phyloP scores from a whole-genome alignment of 495 filamentous ascomycete genomes.

The Tuber indicum region DNA sequence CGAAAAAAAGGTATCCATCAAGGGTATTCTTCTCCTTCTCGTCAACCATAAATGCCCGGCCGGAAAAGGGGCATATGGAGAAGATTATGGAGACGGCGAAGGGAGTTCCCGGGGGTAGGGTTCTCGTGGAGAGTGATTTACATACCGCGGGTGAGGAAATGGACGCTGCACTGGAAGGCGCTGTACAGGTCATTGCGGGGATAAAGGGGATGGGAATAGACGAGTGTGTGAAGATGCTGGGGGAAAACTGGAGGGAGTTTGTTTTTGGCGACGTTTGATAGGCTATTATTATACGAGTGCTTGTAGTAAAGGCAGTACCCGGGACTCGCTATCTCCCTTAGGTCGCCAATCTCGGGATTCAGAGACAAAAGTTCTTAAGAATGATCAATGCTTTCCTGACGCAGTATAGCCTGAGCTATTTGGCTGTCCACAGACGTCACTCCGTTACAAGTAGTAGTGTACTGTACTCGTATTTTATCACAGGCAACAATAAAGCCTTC shows the following conservation, averaged over 20 bases:
- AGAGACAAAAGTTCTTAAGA: too few species aligned
- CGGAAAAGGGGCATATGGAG: slow-evolving; percentile 44
- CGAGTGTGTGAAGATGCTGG: slow-evolving; percentile 62
- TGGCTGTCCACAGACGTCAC: too few species aligned
- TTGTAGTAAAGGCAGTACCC: too few species aligned
- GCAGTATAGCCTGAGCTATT: too few species aligned
- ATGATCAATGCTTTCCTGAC: too few species aligned
- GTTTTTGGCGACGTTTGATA: slow-evolving; percentile 53
- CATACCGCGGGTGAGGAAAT: slow-evolving; percentile 77
- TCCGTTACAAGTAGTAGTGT: too few species aligned
- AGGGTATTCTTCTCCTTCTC: slow-evolving; percentile 87
- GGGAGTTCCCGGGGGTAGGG: slow-evolving; percentile 64
- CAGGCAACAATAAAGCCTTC: too few species aligned
- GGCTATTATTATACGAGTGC: neutral
- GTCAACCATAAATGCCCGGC: slow-evolving; percentile 66
- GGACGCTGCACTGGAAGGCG: slow-evolving; percentile 69
- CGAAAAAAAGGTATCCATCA: slow-evolving; percentile 47
- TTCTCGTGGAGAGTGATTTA: slow-evolving; percentile 85
- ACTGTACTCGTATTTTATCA: too few species aligned
- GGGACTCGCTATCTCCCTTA: too few species aligned
- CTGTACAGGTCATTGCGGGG: slow-evolving; percentile 63
- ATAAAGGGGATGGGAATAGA: slow-evolving; percentile 72
- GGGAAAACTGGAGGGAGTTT: slow-evolving; percentile 73
- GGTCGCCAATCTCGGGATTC: too few species aligned
- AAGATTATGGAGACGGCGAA: slow-evolving; percentile 61